Conservation (phyloP, 2,329 filamentous ascomycete genomes). For the Neofusicoccum sp. region DNA sequence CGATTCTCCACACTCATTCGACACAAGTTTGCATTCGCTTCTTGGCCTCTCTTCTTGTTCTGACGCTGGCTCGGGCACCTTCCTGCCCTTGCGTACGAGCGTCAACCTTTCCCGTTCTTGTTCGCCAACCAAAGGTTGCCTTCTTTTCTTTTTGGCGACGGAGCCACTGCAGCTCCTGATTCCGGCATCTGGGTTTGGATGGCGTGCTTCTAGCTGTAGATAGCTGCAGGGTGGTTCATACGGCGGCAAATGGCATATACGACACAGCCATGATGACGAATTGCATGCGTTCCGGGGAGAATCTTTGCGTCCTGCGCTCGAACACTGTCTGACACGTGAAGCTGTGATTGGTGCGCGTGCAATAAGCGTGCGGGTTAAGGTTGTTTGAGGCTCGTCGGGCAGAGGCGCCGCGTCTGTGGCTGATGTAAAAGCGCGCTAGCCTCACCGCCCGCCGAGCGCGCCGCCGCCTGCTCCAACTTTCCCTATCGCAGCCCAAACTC, state of each 20-base stretch:
- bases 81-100: background rate
- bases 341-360: background rate
- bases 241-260: background rate
- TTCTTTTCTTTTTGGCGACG: constrained; percentile 4
- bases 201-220: constrained; percentile 10
- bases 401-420: too few species aligned
- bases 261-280: constrained; percentile 7
- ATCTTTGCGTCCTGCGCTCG: background rate
- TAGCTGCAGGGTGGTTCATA: constrained; percentile 7
- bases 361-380: background rate
- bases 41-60: background rate
- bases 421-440: too few species aligned
- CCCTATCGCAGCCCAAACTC: background rate
- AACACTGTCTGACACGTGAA: background rate
- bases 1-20: background rate
- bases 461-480: background rate
- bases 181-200: constrained; percentile 11
- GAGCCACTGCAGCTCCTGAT: constrained; percentile 13
- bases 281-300: background rate
- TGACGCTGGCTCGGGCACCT: background rate
- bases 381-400: background rate
- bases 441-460: background rate
- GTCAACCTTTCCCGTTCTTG: background rate
- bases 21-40: background rate
- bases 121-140: background rate